Evolutionary conservation across 108 stramenopile genomes (phyloP).

Genomic region (Schizochytrium sp.): DNA sequence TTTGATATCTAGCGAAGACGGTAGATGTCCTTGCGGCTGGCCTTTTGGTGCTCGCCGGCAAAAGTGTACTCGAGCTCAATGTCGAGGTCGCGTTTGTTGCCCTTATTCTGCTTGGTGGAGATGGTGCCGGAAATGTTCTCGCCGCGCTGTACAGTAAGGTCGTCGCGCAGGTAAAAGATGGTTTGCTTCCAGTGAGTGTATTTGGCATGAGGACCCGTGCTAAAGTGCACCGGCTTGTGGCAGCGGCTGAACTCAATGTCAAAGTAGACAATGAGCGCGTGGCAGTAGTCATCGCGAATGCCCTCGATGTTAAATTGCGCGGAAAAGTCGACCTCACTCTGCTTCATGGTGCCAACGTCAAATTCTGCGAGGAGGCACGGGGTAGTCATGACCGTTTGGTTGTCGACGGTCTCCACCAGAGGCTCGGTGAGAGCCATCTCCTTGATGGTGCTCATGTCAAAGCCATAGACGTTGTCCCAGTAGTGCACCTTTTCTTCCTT

Average conservation of each 20-base stretch:
- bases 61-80: conserved; percentile 31
- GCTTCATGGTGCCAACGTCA: conserved; percentile 74
- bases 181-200: conserved; percentile 98
- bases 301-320: conserved; percentile 60
- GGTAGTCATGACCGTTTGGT: conserved; percentile 35
- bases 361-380: conserved; percentile 59
- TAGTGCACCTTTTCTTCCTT: conserved; percentile 55
- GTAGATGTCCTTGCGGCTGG: conserved; percentile 22
- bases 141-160: conserved; percentile 36
- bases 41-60: conserved; percentile 24
- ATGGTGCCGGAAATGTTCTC: conserved; percentile 38
- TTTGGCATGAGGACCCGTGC: conserved; percentile 70
- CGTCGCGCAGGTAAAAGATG: conserved; percentile 53
- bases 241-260: conserved; percentile 85
- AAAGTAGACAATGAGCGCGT: conserved; percentile 86
- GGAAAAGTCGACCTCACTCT: conserved; percentile 73
- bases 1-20: conserved; percentile 28
- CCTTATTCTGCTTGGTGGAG: conserved; percentile 35
- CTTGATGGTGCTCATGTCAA: conserved; percentile 84
- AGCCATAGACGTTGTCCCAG: conserved; percentile 92
- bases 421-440: conserved; percentile 82
- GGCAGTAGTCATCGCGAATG: conserved; percentile 68
- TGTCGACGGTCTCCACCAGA: conserved; percentile 83
- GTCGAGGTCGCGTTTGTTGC: conserved; percentile 52
- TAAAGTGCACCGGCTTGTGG: conserved; percentile 87